Percentiles rank a stretch among this genome's conserved stretches.
Conservation (phyloP, 768 basidiomycete species). For the Ramaria sp. region DNA sequence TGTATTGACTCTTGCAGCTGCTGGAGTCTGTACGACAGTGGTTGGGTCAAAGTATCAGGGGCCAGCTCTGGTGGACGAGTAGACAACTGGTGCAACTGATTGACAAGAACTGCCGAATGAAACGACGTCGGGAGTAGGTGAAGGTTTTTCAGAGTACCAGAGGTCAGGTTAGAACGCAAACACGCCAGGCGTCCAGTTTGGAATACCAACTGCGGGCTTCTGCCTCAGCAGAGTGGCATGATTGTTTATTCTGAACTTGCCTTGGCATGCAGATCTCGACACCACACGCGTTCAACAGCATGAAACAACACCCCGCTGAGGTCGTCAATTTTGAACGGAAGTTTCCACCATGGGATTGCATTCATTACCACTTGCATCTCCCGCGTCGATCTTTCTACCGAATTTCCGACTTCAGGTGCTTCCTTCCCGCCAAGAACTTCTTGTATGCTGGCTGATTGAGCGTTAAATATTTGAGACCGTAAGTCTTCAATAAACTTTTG, state of each 20-base stretch:
- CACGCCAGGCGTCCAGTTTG: slow-evolving; percentile 48
- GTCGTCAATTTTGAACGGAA: slow-evolving; percentile 14
- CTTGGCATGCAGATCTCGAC: slow-evolving; percentile 8
- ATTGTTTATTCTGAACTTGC: neutral
- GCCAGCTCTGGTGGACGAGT: slow-evolving; percentile 35
- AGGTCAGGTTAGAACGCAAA: slow-evolving; percentile 33
- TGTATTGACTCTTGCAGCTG: slow-evolving; percentile 48
- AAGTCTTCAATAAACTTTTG: slow-evolving; percentile 25
- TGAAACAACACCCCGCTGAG: slow-evolving; percentile 7
- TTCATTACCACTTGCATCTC: slow-evolving; percentile 3
- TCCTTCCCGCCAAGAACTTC: slow-evolving; percentile 22
- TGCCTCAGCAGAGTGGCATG: neutral
- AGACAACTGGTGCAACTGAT: slow-evolving; percentile 43
- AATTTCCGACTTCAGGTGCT: neutral
- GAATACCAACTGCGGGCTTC: slow-evolving; percentile 46
- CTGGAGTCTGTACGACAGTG: slow-evolving; percentile 37
- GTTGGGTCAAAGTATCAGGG: slow-evolving; percentile 35
- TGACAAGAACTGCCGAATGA: slow-evolving; percentile 47
- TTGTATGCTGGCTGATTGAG: slow-evolving; percentile 16
- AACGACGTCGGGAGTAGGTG: slow-evolving; percentile 28
- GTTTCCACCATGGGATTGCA: slow-evolving; percentile 14
- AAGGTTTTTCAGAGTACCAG: slow-evolving; percentile 28
- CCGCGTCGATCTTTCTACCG: neutral
- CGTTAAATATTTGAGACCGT: neutral
- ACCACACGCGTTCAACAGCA: slow-evolving; percentile 8